phyloP scores from a whole-genome alignment of 1,284 basidiomycete genomes.

The Pseudozyma sp. region DNA sequence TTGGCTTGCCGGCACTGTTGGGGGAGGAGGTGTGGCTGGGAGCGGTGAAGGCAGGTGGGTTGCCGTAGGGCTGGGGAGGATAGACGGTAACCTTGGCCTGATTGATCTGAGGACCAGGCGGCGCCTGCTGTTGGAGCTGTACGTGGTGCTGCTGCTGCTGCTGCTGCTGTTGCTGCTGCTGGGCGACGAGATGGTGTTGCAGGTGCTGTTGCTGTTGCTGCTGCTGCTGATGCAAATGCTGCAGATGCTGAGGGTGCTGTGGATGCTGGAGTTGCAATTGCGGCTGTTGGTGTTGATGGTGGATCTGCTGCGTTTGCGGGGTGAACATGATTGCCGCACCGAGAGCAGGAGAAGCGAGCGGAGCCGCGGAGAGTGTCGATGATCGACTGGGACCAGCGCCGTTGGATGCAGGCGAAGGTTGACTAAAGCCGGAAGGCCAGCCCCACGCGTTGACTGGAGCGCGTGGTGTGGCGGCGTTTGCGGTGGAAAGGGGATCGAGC shows the following conservation, averaged over 20 bases:
- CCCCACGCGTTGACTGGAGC: constrained; percentile 55
- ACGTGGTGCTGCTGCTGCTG: constrained; percentile 24
- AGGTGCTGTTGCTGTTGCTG: constrained; percentile 23
- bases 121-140: constrained; percentile 9
- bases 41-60: constrained; percentile 31
- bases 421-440: constrained; percentile 52
- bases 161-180: constrained; percentile 26
- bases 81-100: constrained; percentile 40
- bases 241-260: constrained; percentile 23
- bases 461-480: constrained; percentile 20
- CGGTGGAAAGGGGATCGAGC: constrained; percentile 21
- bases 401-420: constrained; percentile 33
- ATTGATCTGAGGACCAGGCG: constrained; percentile 8
- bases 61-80: constrained; percentile 56
- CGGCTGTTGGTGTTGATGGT: constrained; percentile 31
- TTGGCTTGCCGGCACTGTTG: constrained; percentile 39
- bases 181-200: constrained; percentile 1
- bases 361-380: constrained; percentile 16
- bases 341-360: constrained; percentile 30
- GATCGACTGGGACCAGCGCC: constrained; percentile 27
- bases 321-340: constrained; percentile 38
- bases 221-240: constrained; percentile 17
- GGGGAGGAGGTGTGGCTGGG: constrained; percentile 46
- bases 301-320: constrained; percentile 29
- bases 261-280: constrained; percentile 31